Evolutionary conservation across 768 basidiomycete genomes (phyloP).

Genomic region (Suillus subluteus): DNA sequence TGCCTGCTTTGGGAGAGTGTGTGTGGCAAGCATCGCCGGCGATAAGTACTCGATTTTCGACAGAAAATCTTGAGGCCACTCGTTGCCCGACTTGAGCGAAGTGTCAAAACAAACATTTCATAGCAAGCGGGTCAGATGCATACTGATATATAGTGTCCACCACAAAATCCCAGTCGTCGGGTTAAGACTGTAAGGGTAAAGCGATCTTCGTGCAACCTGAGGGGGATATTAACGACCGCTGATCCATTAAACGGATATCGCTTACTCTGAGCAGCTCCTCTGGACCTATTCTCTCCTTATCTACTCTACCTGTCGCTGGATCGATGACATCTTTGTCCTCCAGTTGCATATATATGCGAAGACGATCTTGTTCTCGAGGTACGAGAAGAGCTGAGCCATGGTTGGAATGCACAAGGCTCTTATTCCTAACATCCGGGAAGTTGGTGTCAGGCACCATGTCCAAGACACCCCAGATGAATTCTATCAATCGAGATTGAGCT

Average conservation of each 20-base stretch:
- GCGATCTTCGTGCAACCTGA: constrained; percentile 43
- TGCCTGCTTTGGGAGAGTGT: constrained; percentile 47
- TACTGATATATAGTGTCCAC: constrained; percentile 57
- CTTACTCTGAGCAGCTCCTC: constrained; percentile 44
- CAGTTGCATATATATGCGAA: constrained; percentile 58
- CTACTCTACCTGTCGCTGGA: constrained; percentile 43
- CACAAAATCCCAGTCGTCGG: constrained; percentile 41
- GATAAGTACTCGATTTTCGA: constrained; percentile 54
- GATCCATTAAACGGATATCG: constrained; percentile 2
- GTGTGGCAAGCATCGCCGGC: constrained; percentile 59
- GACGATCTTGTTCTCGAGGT: constrained; percentile 50
- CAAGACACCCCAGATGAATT: constrained; percentile 48
- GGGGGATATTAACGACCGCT: neutral
- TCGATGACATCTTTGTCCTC: constrained; percentile 42
- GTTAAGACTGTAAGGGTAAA: constrained; percentile 44
- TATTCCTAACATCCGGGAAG: constrained; percentile 57
- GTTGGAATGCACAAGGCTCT: constrained; percentile 51
- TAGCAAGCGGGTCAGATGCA: constrained; percentile 12
- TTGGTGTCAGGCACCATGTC: constrained; percentile 52
- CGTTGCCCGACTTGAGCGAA: constrained; percentile 52
- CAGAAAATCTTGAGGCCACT: constrained; percentile 53
- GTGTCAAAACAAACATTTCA: neutral
- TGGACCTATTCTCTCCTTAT: constrained; percentile 42
- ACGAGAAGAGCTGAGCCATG: constrained; percentile 55
- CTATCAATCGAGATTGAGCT: constrained; percentile 20